These are phyloP conservation scores for Schwanniomyces etchellsii DNA, from an alignment of 1,139 yeast species.

Conservation along the genomic window DNA sequence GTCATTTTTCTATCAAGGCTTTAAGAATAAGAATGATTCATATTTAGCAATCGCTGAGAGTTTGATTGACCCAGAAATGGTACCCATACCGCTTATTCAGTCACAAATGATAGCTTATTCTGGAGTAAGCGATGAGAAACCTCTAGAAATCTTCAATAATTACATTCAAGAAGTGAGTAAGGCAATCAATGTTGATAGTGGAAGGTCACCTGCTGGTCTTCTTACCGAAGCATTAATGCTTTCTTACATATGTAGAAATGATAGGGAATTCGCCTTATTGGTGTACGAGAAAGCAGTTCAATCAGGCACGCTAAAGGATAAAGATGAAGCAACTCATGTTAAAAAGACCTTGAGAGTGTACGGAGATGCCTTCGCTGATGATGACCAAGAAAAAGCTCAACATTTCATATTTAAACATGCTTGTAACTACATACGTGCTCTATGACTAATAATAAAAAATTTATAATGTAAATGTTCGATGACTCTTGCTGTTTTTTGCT, in stretches of 20 bases:
- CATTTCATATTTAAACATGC: slow-evolving; percentile 3
- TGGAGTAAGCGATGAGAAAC: slow-evolving; percentile 36
- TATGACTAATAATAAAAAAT: no score
- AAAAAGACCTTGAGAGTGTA: slow-evolving; percentile 47
- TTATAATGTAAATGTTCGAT: no score
- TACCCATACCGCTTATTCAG: slow-evolving; percentile 37
- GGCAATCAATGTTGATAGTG: slow-evolving; percentile 25
- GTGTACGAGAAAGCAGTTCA: slow-evolving; percentile 52
- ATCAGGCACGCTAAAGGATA: slow-evolving; percentile 35
- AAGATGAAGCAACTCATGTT: slow-evolving; percentile 36
- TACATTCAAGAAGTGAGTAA: slow-evolving; percentile 36
- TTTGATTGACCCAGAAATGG: slow-evolving; percentile 26
- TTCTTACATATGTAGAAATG: slow-evolving; percentile 43
- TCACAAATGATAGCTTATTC: slow-evolving; percentile 43
- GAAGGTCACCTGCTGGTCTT: slow-evolving; percentile 40
- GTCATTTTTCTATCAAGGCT: slow-evolving; percentile 37
- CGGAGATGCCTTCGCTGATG: slow-evolving; percentile 46
- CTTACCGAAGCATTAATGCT: slow-evolving; percentile 51
- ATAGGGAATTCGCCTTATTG: slow-evolving; percentile 58
- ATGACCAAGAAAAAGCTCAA: slow-evolving; percentile 27
- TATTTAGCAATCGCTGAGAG: slow-evolving; percentile 42
- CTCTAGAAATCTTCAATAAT: slow-evolving; percentile 49
- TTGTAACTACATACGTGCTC: no score
- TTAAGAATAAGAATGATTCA: slow-evolving; percentile 24
- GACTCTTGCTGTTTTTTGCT: no score